Evolutionary conservation across 192 early-diverging fungal species (phyloP), one percentile per base, ranked within the genome.

Genomic region (Backusella luteola): DNA sequence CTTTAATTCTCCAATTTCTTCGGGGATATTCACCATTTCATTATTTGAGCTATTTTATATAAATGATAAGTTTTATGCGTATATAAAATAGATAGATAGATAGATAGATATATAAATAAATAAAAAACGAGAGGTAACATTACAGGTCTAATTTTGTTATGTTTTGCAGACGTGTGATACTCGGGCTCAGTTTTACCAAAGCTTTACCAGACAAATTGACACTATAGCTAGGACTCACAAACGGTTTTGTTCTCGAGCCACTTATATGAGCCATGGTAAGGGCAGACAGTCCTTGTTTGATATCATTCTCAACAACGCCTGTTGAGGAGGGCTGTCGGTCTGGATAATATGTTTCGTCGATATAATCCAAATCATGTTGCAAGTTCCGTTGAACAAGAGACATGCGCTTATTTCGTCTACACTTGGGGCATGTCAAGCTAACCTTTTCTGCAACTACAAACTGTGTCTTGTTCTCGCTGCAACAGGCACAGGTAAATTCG

Each of bases 91-190:
- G 17, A 70, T 34, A 29, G 3, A 46, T 7, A 14, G 11, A 42
- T 59, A n/a, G 0, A 26, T 26, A 26, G 44, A 71, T 71, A 77
- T 6, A 17, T 66, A 23, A 38, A 69, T 8, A n/a, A 41, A 19
- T 67, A 15, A 5, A 32, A 29, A 63, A 17, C 23, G 21, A 63
- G 9, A 29, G 2, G n/a, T 44, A 19, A 38, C 80, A 89, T 85
- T 89, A 95, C 93, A 96, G 79, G 76, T 94, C 88, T 3, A 96
- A 82, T 34, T 87, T 87, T 11, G 89, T 90, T 19, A 91, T 90
- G 29, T 83, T 79, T 19, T 70, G 66, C 19, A 94, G 78, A 41
- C 92, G 86, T 8, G 90, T 89, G 59, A 96, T 91, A 76, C 93
- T 91, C 7, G 89, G 87, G 52, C 90, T 89, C 41, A 96, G 76